phyloP scores from a whole-genome alignment of 805 yeast genomes.

The Candida mattraensis region DNA sequence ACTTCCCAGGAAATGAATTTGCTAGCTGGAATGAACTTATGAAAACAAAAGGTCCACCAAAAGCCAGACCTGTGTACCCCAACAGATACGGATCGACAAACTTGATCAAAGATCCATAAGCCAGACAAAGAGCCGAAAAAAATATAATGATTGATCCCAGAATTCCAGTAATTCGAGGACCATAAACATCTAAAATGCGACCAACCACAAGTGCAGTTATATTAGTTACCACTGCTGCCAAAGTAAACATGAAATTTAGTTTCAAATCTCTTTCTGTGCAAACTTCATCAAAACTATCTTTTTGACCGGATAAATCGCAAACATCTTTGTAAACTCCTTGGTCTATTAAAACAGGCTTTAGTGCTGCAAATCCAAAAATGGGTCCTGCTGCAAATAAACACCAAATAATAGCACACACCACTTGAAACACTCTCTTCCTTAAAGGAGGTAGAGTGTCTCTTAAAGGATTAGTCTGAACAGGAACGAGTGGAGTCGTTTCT shows the following conservation, averaged over 20 bases:
- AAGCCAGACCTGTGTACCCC: constrained; percentile 76
- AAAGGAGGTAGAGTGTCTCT: constrained; percentile 25
- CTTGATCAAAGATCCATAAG: constrained; percentile 23
- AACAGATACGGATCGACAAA: constrained; percentile 61
- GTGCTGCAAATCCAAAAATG: constrained; percentile 93
- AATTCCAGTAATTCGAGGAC: constrained; percentile 78
- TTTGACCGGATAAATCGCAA: constrained; percentile 42
- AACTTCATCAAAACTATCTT: constrained; percentile 2
- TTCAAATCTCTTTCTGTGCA: constrained; percentile 83
- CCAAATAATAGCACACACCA: constrained; percentile 77
- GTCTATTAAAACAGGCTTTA: constrained; percentile 74
- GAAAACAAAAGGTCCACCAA: constrained; percentile 93
- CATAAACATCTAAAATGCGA: constrained; percentile 68
- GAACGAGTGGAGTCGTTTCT: constrained; percentile 28
- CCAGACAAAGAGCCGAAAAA: constrained; percentile 46
- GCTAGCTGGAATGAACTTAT: constrained; percentile 89
- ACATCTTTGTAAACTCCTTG: constrained; percentile 73
- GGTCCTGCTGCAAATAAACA: constrained; percentile 92
- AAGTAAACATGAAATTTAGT: constrained; percentile 77
- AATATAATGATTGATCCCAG: constrained; percentile 65
- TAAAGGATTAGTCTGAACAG: constrained; percentile 5
- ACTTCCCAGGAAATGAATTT: constrained; percentile 77
- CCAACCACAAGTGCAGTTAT: constrained; percentile 84
- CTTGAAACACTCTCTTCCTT: constrained; percentile 46
- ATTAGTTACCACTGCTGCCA: constrained; percentile 86